These are phyloP conservation scores for Aspergillus tamarii DNA, from an alignment of 2,329 filamentous ascomycete species.

Conservation along the genomic window DNA sequence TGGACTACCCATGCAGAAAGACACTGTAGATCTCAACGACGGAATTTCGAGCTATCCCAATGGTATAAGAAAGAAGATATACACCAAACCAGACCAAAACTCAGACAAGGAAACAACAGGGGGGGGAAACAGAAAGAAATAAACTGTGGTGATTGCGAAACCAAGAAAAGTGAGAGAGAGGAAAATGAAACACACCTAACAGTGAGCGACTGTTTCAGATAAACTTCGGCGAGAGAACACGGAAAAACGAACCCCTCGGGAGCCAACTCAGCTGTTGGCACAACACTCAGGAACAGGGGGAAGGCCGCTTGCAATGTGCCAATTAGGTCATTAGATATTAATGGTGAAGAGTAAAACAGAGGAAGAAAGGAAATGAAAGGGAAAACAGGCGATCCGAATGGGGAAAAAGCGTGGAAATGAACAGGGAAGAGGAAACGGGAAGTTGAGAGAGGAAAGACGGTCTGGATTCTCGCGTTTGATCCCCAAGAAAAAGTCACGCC, in stretches of 20 bases:
- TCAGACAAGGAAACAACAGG: neutral
- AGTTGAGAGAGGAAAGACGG: constrained; percentile 4
- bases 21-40: neutral
- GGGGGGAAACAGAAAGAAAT: neutral
- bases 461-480: neutral
- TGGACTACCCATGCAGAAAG: neutral
- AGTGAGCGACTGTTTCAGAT: constrained; percentile 13
- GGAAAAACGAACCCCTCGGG: constrained; percentile 6
- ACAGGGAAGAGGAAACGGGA: constrained; percentile 12
- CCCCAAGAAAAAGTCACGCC: neutral
- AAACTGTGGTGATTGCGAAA: constrained; percentile 3
- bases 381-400: neutral
- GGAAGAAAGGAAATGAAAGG: neutral
- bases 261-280: constrained; percentile 5
- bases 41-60: neutral
- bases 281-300: constrained; percentile 11
- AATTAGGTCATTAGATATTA: constrained; percentile 6
- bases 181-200: constrained; percentile 8
- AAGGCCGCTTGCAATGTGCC: neutral
- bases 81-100: neutral
- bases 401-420: neutral
- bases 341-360: neutral
- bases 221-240: constrained; percentile 9
- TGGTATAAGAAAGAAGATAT: neutral
- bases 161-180: neutral